These are phyloP conservation scores for Penicillium sp. DNA, from an alignment of 2,329 filamentous ascomycete species.

Conservation along the genomic window DNA sequence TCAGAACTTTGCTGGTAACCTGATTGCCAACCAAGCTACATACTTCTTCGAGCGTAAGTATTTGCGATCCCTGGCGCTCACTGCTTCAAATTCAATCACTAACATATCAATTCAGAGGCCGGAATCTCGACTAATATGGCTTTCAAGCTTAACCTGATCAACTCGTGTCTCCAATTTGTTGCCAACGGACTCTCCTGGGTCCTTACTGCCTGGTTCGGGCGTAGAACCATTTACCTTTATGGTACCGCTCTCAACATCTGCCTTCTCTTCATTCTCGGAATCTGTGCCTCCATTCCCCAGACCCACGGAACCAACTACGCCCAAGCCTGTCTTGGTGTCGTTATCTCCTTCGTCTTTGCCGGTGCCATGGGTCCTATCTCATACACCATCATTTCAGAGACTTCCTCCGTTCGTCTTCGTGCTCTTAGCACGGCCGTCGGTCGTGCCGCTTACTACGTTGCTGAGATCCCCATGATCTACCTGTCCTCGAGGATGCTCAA, in stretches of 20 bases:
- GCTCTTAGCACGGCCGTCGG: slow-evolving; percentile 42
- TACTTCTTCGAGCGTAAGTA: slow-evolving; percentile 55
- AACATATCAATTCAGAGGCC: slow-evolving; percentile 25
- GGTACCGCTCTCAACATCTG: slow-evolving; percentile 36
- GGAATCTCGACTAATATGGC: slow-evolving; percentile 25
- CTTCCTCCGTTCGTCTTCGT: slow-evolving; percentile 39
- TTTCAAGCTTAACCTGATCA: slow-evolving; percentile 33
- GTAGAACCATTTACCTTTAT: slow-evolving; percentile 43
- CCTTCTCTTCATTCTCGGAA: slow-evolving; percentile 39
- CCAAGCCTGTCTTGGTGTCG: slow-evolving; percentile 39
- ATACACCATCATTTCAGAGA: slow-evolving; percentile 43
- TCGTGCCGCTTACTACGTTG: slow-evolving; percentile 44
- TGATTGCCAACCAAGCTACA: slow-evolving; percentile 63
- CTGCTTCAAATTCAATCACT: neutral
- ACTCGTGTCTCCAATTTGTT: slow-evolving; percentile 34
- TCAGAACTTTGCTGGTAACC: slow-evolving; percentile 59
- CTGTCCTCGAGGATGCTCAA: slow-evolving; percentile 44
- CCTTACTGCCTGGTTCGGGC: slow-evolving; percentile 40
- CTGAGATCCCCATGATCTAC: slow-evolving; percentile 45
- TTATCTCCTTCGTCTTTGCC: slow-evolving; percentile 44
- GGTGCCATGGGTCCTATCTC: slow-evolving; percentile 38
- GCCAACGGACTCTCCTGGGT: slow-evolving; percentile 38
- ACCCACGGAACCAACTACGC: slow-evolving; percentile 37
- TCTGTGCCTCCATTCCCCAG: slow-evolving; percentile 37
- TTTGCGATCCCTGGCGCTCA: no score